A percentile compares a stretch with the other conserved stretches of the same genome.
Conservation (phyloP, 2,329 filamentous ascomycete genomes). For the Aspergillus pseudotamarii region DNA sequence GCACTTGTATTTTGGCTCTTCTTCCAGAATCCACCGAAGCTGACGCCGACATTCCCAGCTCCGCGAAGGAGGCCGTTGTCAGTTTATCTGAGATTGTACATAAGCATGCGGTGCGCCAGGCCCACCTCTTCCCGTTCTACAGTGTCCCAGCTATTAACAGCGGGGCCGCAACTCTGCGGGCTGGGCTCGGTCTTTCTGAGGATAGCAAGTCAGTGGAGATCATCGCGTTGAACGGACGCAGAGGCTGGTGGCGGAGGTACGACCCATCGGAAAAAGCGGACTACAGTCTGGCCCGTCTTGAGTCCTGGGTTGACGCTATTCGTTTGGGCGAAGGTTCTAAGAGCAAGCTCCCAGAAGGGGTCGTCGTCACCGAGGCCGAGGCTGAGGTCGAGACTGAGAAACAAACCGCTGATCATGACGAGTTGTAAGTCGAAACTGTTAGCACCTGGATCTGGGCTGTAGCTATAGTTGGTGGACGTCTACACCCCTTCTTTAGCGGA, state of each 20-base stretch:
- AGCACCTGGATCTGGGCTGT: background rate
- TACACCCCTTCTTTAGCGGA: background rate
- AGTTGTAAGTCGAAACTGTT: slow-evolving; percentile 34
- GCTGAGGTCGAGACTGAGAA: slow-evolving; percentile 37
- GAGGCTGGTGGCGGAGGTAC: slow-evolving; percentile 83
- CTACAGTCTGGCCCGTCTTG: slow-evolving; percentile 60
- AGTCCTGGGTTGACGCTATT: slow-evolving; percentile 89
- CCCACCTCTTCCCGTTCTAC: slow-evolving; percentile 81
- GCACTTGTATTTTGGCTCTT: slow-evolving; percentile 80
- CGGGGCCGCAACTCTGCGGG: slow-evolving; percentile 58
- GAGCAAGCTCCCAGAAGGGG: slow-evolving; percentile 68
- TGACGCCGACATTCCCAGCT: slow-evolving; percentile 48
- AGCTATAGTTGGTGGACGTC: background rate
- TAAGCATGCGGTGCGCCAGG: slow-evolving; percentile 69
- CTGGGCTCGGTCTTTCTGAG: slow-evolving; percentile 62
- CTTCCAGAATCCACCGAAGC: slow-evolving; percentile 59
- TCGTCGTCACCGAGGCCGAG: slow-evolving; percentile 50
- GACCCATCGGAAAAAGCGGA: slow-evolving; percentile 57
- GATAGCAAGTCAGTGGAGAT: slow-evolving; percentile 63
- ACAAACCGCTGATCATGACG: slow-evolving; percentile 47
- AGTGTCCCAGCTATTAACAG: slow-evolving; percentile 67
- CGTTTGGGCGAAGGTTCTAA: slow-evolving; percentile 85
- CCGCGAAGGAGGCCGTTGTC: slow-evolving; percentile 57
- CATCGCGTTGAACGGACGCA: slow-evolving; percentile 80
- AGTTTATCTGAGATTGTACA: slow-evolving; percentile 73